These are phyloP conservation scores for Myxozyma sirexii DNA, from an alignment of 805 yeast species.

Conservation along the genomic window DNA sequence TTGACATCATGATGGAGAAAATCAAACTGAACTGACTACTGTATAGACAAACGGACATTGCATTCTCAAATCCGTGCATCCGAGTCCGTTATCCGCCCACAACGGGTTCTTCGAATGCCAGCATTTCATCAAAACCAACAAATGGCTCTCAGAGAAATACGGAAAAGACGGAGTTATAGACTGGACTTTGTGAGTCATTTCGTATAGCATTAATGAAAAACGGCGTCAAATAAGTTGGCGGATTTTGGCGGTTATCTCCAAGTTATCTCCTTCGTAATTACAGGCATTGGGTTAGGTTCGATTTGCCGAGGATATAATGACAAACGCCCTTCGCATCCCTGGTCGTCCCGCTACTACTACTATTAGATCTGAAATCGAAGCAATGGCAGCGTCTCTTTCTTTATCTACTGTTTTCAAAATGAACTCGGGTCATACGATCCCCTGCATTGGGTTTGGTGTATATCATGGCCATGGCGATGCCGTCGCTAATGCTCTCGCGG, in stretches of 20 bases:
- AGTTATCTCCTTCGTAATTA: no score
- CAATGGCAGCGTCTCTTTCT: slow-evolving; percentile 5
- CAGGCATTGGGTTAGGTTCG: no score
- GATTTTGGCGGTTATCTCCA: no score
- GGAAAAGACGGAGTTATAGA: slow-evolving; percentile 56
- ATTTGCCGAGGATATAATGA: not conserved
- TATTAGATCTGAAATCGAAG: no score
- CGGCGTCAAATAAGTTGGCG: no score
- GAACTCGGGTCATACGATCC: slow-evolving; percentile 14
- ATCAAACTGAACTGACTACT: not conserved
- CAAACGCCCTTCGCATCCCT: not conserved
- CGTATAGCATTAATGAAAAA: no score
- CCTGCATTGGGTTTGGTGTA: slow-evolving; percentile 26
- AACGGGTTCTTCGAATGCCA: slow-evolving; percentile 79
- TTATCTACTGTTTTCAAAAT: slow-evolving; percentile 12
- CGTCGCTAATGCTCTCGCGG: slow-evolving; percentile 59
- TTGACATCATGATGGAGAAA: no score
- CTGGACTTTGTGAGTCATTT: slow-evolving; percentile 55
- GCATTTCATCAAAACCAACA: slow-evolving; percentile 76
- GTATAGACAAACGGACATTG: slow-evolving; percentile 39
- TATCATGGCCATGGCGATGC: slow-evolving; percentile 39
- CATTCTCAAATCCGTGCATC: slow-evolving; percentile 80
- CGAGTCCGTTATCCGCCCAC: slow-evolving; percentile 90
- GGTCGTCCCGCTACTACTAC: not conserved
- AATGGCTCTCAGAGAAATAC: slow-evolving; percentile 62